Conservation (phyloP, 192 early-diverging fungal species). For the Glomus cerebriforme region DNA sequence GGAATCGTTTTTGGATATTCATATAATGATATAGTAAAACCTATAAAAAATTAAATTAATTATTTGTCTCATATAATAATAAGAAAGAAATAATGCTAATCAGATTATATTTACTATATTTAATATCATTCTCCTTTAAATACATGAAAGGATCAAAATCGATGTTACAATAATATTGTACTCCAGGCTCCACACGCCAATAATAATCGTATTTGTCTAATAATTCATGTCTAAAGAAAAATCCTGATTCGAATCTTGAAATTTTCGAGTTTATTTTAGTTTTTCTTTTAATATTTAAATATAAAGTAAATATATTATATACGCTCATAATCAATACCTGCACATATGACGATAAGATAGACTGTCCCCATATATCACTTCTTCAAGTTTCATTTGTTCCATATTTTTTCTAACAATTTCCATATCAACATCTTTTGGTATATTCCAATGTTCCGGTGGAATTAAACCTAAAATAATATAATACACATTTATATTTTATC, state of each 20-base stretch:
- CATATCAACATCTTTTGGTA: constrained; percentile 78
- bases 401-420: constrained; percentile 53
- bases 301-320: not conserved
- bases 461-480: constrained; percentile 39
- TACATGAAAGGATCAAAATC: constrained; percentile 80
- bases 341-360: constrained; percentile 81
- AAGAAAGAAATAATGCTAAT: not conserved
- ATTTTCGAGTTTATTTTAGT: not conserved
- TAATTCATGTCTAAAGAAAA: constrained; percentile 73
- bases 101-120: constrained; percentile 62
- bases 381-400: constrained; percentile 52
- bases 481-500: not conserved
- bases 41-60: constrained; percentile 28
- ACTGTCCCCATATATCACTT: constrained; percentile 65
- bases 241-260: constrained; percentile 69
- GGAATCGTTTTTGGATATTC: constrained; percentile 74
- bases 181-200: constrained; percentile 88
- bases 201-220: constrained; percentile 76
- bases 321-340: constrained; percentile 42
- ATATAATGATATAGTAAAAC: constrained; percentile 72
- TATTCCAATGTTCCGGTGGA: constrained; percentile 76
- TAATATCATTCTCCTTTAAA: constrained; percentile 76
- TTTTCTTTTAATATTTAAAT: not conserved
- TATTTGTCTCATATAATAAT: not conserved
- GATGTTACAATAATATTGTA: constrained; percentile 79